These are phyloP conservation scores for Penicillium sp. DNA, from an alignment of 2,329 filamentous ascomycete species.

Conservation along the genomic window DNA sequence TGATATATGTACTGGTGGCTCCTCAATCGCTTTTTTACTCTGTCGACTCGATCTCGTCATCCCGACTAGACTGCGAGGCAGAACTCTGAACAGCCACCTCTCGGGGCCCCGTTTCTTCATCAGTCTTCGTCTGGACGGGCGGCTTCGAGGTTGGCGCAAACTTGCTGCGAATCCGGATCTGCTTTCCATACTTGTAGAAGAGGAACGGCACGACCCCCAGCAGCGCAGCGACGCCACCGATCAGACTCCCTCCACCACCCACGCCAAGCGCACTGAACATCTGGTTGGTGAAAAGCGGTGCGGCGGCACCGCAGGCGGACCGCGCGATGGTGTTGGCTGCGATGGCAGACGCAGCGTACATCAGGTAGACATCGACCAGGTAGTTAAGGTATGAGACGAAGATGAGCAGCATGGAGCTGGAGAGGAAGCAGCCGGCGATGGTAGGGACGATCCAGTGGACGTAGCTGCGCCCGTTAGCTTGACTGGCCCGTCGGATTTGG, in stretches of 20 bases:
- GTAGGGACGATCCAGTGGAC: conserved; percentile 50
- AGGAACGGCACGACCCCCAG: conserved; percentile 34
- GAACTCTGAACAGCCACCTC: background rate
- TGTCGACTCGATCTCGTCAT: no score
- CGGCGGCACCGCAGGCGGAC: conserved; percentile 23
- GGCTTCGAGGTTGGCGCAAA: conserved; percentile 34
- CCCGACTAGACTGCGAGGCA: background rate
- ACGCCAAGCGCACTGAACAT: conserved; percentile 24
- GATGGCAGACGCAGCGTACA: conserved; percentile 30
- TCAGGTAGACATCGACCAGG: conserved; percentile 52
- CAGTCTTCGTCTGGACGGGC: background rate
- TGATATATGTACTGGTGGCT: no score
- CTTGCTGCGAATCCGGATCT: conserved; percentile 44
- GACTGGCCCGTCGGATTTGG: background rate
- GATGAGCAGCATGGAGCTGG: conserved; percentile 43
- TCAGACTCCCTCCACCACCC: conserved; percentile 24
- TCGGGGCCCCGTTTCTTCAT: background rate
- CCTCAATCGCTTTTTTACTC: no score
- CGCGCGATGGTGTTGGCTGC: conserved; percentile 24
- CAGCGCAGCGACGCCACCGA: conserved; percentile 23
- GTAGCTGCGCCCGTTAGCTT: conserved; percentile 4
- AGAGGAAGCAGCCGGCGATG: conserved; percentile 45
- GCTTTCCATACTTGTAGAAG: conserved; percentile 44
- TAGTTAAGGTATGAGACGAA: conserved; percentile 57
- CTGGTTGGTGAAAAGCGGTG: conserved; percentile 24